Percentiles rank a stretch among this genome's conserved stretches.
Evolutionary conservation across 768 basidiomycete species (phyloP).

Genomic region (Russula griseocarnosa): DNA sequence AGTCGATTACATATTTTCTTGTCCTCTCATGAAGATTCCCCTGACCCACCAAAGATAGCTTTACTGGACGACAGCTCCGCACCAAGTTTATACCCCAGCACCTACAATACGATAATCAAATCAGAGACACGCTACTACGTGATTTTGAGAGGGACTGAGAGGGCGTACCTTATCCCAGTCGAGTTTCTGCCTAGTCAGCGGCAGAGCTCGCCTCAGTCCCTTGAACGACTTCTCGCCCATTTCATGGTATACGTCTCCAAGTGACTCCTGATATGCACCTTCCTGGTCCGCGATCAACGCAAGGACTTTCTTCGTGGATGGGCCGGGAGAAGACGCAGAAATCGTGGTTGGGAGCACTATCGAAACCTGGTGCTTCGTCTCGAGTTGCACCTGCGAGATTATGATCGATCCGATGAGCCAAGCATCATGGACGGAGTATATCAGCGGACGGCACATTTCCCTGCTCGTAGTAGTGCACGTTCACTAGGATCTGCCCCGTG

Average conservation of each 20-base stretch:
- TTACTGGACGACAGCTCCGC: conserved; percentile 70
- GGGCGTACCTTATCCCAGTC: conserved; percentile 86
- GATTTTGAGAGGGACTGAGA: not conserved
- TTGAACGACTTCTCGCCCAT: conserved; percentile 95
- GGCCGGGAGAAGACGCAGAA: conserved; percentile 45
- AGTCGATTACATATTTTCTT: conserved; percentile 4
- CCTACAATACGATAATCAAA: conserved; percentile 35
- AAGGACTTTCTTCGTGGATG: conserved; percentile 66
- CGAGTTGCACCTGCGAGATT: conserved; percentile 76
- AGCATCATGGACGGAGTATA: not conserved
- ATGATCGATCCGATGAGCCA: not conserved
- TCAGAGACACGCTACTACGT: not conserved
- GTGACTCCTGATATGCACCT: conserved; percentile 67
- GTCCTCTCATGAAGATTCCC: conserved; percentile 30
- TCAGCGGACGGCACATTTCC: conserved; percentile 63
- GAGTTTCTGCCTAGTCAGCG: conserved; percentile 87
- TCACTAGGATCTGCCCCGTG: conserved; percentile 69
- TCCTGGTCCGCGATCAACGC: conserved; percentile 81
- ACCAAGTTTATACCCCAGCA: conserved; percentile 65
- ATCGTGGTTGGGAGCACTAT: conserved; percentile 61
- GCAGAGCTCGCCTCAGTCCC: conserved; percentile 82
- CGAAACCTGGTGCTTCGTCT: conserved; percentile 64
- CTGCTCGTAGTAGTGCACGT: conserved; percentile 97
- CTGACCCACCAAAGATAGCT: conserved; percentile 44
- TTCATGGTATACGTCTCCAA: conserved; percentile 80